Conservation (phyloP, 2,329 filamentous ascomycete genomes). For the Lecanicillium sp. region DNA sequence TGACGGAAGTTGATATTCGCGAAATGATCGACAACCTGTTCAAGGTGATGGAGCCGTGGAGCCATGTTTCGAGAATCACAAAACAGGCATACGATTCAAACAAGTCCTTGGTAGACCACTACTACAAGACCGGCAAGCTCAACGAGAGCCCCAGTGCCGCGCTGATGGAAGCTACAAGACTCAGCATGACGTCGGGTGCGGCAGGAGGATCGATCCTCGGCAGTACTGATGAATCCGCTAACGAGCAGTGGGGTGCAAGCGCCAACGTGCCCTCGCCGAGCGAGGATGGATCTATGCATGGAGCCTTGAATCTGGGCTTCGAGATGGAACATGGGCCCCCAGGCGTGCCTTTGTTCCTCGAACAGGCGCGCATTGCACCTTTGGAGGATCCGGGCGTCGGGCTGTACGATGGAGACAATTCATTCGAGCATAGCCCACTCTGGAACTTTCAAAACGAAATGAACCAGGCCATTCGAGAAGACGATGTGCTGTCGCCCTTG, state of each 20-base stretch:
- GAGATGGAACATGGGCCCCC: conserved; percentile 8
- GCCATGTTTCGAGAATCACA: conserved; percentile 23
- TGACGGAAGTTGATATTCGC: conserved; percentile 27
- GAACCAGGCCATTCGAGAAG: background rate
- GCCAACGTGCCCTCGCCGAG: background rate
- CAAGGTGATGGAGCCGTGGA: conserved; percentile 29
- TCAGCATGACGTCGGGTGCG: conserved; percentile 4
- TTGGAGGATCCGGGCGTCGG: background rate
- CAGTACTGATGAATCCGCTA: conserved; percentile 2
- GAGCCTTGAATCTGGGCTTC: conserved; percentile 7
- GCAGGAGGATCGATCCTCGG: conserved; percentile 1
- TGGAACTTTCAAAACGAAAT: conserved; percentile 4
- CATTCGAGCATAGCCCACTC: conserved; percentile 7
- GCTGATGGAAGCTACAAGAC: conserved; percentile 3
- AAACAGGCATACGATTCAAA: conserved; percentile 27
- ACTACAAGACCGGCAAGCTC: conserved; percentile 25
- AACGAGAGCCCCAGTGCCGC: conserved; percentile 6
- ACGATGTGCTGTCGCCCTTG: background rate
- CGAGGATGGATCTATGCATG: background rate
- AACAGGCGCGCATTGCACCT: conserved; percentile 9
- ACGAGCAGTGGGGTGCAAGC: conserved; percentile 7
- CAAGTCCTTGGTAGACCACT: conserved; percentile 25
- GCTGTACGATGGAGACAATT: conserved; percentile 11
- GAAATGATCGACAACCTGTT: conserved; percentile 29
- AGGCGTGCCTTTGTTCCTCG: conserved; percentile 8